Percentiles rank a stretch among this genome's conserved stretches.
phyloP scores from a whole-genome alignment of 306 rosid species.

The Oemleria cerasiformis region DNA sequence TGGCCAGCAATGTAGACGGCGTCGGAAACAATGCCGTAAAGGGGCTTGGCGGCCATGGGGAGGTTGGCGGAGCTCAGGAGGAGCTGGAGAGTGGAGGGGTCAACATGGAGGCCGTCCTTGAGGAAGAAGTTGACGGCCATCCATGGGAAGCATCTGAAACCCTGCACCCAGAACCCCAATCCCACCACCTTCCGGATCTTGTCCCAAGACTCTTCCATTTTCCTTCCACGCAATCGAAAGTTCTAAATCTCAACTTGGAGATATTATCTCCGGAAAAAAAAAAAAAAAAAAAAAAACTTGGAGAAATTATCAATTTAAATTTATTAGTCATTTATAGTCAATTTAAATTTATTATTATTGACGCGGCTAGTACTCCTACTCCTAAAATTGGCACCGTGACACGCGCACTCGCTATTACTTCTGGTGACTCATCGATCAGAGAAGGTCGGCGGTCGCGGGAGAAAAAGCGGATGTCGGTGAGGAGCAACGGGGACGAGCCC shows the following conservation, averaged over 20 bases:
- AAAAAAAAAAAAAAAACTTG: too few species aligned
- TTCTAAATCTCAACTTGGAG: background rate
- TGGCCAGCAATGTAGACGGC: conserved; percentile 67
- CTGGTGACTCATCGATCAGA: too few species aligned
- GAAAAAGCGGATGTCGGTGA: too few species aligned
- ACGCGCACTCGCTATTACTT: too few species aligned
- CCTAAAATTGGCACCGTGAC: too few species aligned
- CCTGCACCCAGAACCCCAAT: conserved; percentile 83
- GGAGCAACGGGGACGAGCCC: too few species aligned
- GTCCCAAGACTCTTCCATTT: conserved; percentile 29
- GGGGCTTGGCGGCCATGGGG: conserved; percentile 92
- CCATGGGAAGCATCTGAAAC: conserved; percentile 90
- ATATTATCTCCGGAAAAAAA: too few species aligned
- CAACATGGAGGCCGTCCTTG: conserved; percentile 72
- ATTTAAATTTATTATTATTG: too few species aligned
- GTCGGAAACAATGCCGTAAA: conserved; percentile 77
- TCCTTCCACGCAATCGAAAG: background rate
- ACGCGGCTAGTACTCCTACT: too few species aligned
- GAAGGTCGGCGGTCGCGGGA: too few species aligned
- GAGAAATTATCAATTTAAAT: too few species aligned
- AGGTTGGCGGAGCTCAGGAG: conserved; percentile 82
- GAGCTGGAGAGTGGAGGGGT: conserved; percentile 75
- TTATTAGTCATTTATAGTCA: too few species aligned
- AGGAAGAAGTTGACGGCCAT: conserved; percentile 78
- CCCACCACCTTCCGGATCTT: conserved; percentile 55